These are phyloP conservation scores for Phytophthora capsici DNA, from an alignment of 352 stramenopile species.

Conservation along the genomic window DNA sequence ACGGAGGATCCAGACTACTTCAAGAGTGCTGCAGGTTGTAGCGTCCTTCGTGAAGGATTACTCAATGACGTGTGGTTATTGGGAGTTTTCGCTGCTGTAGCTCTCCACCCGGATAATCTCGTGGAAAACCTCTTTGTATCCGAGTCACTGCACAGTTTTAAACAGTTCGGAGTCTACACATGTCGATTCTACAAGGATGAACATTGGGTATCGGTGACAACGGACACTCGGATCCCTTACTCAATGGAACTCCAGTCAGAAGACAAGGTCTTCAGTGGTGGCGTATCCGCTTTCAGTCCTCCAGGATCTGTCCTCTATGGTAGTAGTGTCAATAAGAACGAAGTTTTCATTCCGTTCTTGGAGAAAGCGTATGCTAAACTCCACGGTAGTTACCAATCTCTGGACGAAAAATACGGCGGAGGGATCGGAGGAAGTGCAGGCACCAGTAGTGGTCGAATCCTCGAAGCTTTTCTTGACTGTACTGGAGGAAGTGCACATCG, in stretches of 20 bases:
- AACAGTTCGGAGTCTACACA: conserved; percentile 88
- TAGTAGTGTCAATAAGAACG: conserved; percentile 75
- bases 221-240: conserved; percentile 88
- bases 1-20: conserved; percentile 87
- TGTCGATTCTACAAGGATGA: conserved; percentile 94
- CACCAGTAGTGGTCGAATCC: conserved; percentile 63
- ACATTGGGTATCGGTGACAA: conserved; percentile 88
- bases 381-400: conserved; percentile 73
- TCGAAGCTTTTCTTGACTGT: conserved; percentile 90
- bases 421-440: conserved; percentile 41
- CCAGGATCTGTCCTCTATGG: conserved; percentile 75
- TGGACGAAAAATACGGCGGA: conserved; percentile 51
- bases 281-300: conserved; percentile 26
- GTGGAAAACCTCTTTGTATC: conserved; percentile 93
- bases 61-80: conserved; percentile 89
- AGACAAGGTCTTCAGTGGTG: conserved; percentile 29
- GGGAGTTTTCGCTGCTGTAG: conserved; percentile 84
- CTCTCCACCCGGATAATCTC: conserved; percentile 80
- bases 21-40: conserved; percentile 68
- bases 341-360: conserved; percentile 87
- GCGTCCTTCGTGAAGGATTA: conserved; percentile 59
- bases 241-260: conserved; percentile 49
- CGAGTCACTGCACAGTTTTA: conserved; percentile 78
- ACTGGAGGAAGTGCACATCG: conserved; percentile 86
- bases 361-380: conserved; percentile 93